Evolutionary conservation across 768 basidiomycete genomes (phyloP).

Genomic region (Pisolithus orientalis): DNA sequence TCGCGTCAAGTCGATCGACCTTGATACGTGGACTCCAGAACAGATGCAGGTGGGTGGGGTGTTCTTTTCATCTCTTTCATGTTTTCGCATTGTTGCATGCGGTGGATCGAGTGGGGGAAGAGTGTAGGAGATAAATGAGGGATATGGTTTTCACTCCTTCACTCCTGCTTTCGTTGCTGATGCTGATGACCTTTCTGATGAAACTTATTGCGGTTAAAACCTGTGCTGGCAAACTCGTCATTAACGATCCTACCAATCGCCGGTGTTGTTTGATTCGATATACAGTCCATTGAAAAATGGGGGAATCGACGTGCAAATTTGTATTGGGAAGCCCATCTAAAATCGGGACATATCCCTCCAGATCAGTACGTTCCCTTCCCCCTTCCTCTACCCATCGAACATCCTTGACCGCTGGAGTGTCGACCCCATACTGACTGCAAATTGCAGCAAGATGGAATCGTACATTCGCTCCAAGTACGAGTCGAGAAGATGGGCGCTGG

Average conservation of each 20-base stretch:
- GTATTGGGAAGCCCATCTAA: conserved; percentile 97
- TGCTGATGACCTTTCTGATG: background rate
- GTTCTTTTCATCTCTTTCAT: background rate
- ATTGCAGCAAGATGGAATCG: conserved; percentile 90
- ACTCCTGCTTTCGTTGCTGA: background rate
- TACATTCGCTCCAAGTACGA: conserved; percentile 98
- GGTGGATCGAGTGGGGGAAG: too few relatives aligned
- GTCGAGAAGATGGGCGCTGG: conserved; percentile 84
- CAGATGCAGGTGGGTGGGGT: conserved; percentile 77
- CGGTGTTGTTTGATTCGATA: background rate
- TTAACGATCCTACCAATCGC: too few relatives aligned
- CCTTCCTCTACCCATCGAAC: background rate
- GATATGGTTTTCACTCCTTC: too few relatives aligned
- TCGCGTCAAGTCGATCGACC: conserved; percentile 94
- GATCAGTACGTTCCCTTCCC: conserved; percentile 70
- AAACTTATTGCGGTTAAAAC: too few relatives aligned
- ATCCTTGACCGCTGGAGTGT: too few relatives aligned
- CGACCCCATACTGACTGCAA: too few relatives aligned
- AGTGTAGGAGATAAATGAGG: too few relatives aligned
- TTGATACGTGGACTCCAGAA: conserved; percentile 96
- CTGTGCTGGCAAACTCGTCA: too few relatives aligned
- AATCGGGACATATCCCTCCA: conserved; percentile 83
- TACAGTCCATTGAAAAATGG: conserved; percentile 84
- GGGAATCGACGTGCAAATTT: conserved; percentile 88
- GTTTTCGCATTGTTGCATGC: too few relatives aligned